Conservation (phyloP, 805 yeast species). For the Torulaspora indica region DNA sequence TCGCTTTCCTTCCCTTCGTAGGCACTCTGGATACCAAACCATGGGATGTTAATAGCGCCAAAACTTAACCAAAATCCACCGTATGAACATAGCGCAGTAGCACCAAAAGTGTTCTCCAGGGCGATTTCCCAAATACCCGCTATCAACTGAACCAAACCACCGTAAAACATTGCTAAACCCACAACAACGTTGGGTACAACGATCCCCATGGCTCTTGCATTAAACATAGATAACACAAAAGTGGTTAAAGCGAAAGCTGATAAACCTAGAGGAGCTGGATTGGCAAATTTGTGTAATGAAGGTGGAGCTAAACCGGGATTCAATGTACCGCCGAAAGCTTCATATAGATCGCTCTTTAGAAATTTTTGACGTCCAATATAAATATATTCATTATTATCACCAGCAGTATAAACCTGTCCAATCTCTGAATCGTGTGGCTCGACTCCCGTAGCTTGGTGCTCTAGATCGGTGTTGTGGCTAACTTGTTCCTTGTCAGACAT, state of each 20-base stretch:
- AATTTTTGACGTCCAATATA: conserved; percentile 67
- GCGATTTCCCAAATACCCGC: conserved; percentile 66
- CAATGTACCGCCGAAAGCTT: conserved; percentile 76
- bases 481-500: conserved; percentile 18
- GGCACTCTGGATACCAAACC: conserved; percentile 54
- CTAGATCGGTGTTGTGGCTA: conserved; percentile 11
- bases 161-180: conserved; percentile 54
- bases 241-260: conserved; percentile 57
- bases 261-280: conserved; percentile 62
- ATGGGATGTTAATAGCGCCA: conserved; percentile 50
- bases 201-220: conserved; percentile 50
- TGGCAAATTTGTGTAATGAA: conserved; percentile 53
- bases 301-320: conserved; percentile 58
- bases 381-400: conserved; percentile 55
- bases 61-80: conserved; percentile 67
- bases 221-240: conserved; percentile 49
- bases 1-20: conserved; percentile 39
- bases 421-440: conserved; percentile 5
- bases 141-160: conserved; percentile 51
- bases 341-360: conserved; percentile 50
- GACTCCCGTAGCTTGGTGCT: neutral
- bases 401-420: conserved; percentile 33
- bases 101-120: conserved; percentile 61
- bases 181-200: conserved; percentile 47
- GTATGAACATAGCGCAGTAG: conserved; percentile 51